These are phyloP conservation scores for Raphanus hybrid DNA, from an alignment of 441 rosid genomes.

Conservation along the genomic window DNA sequence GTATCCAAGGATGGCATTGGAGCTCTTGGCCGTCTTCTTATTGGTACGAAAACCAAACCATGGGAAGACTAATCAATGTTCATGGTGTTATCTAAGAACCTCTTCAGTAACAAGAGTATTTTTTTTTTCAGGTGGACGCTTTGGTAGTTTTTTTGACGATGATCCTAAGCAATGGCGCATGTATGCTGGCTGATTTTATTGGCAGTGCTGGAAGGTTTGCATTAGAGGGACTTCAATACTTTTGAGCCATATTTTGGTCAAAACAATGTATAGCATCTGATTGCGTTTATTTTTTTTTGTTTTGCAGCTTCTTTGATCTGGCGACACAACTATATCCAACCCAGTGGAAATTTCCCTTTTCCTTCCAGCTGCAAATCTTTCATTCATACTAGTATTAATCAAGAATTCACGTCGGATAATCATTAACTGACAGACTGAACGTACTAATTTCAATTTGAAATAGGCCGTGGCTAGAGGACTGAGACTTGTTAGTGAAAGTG, in stretches of 20 bases:
- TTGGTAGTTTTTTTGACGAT: conserved; percentile 90
- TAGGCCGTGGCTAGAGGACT: too few species aligned
- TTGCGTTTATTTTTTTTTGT: conserved; percentile 1
- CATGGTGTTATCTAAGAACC: conserved; percentile 28
- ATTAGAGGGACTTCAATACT: conserved; percentile 16
- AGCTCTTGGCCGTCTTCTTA: conserved; percentile 90
- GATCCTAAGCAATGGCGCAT: conserved; percentile 99
- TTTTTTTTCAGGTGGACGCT: conserved; percentile 78
- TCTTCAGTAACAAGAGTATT: conserved; percentile 27
- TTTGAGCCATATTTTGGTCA: conserved; percentile 2
- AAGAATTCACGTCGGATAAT: too few species aligned
- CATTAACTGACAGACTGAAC: too few species aligned
- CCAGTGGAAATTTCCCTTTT: conserved; percentile 68
- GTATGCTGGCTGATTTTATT: conserved; percentile 97
- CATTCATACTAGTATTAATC: too few species aligned
- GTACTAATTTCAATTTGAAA: too few species aligned
- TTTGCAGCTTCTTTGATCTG: conserved; percentile 86
- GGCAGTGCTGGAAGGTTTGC: conserved; percentile 97
- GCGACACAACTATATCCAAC: conserved; percentile 88
- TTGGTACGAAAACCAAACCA: conserved; percentile 59
- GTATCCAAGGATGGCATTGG: conserved; percentile 99
- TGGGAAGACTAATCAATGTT: conserved; percentile 23
- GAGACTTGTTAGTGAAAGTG: neutral
- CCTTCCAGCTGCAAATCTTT: too few species aligned
- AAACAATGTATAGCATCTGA: conserved; percentile 10